These are phyloP conservation scores for Phalaenopsis aphrodite DNA, from an alignment of 106 monocot genomes.

Conservation along the genomic window DNA sequence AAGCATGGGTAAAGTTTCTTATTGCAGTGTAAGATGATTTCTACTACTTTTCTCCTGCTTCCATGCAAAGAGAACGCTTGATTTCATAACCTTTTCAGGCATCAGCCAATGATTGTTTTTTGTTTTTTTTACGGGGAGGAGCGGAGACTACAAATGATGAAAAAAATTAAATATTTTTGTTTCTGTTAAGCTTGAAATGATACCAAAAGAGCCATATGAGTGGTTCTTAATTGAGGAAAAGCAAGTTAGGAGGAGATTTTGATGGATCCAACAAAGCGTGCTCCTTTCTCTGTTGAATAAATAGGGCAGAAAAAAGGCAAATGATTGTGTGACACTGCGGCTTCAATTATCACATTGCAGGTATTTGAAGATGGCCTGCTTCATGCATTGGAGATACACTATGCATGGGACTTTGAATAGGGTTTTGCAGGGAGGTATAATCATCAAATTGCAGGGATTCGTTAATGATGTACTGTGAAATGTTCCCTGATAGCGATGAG, in stretches of 20 bases:
- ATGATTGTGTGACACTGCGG: not conserved
- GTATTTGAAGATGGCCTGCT: not conserved
- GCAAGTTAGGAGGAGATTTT: not conserved
- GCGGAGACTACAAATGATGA: no score
- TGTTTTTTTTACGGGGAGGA: no score
- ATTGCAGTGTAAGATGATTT: not conserved
- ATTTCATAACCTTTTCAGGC: not conserved
- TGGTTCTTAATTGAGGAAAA: no score
- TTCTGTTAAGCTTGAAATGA: no score
- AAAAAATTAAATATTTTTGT: not conserved
- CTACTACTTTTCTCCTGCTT: not conserved
- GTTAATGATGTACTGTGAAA: not conserved
- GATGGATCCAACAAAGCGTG: not conserved
- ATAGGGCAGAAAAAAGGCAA: not conserved
- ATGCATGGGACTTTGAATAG: not conserved
- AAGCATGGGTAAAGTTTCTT: slow-evolving; percentile 4
- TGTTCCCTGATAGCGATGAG: no score
- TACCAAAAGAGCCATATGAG: no score
- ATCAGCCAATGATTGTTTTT: no score
- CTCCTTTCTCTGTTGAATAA: not conserved
- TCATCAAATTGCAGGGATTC: not conserved
- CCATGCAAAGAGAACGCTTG: not conserved
- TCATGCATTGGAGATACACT: not conserved
- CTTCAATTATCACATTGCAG: not conserved
- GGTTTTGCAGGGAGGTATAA: not conserved